A percentile compares a stretch with the other conserved stretches of the same genome.
Conservation (phyloP, 108 stramenopile species). For the Cylindrotheca fusiformis region DNA sequence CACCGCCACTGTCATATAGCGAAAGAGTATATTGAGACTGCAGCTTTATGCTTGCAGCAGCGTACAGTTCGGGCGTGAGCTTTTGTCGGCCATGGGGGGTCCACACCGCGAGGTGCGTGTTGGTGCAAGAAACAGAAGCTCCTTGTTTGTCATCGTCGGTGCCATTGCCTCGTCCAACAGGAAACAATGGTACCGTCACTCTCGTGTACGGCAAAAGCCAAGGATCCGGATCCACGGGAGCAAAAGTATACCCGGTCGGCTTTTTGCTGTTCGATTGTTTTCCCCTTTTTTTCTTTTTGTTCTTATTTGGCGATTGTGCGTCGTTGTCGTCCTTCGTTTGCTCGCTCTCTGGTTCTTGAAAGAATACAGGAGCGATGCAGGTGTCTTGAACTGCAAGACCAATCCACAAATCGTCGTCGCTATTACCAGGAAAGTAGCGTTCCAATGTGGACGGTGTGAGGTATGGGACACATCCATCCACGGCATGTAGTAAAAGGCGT, state of each 20-base stretch:
- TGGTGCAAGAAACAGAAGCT: slow-evolving; percentile 33
- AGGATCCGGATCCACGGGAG: slow-evolving; percentile 33
- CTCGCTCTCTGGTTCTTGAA: background rate
- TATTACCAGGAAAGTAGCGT: slow-evolving; percentile 49
- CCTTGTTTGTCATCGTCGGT: slow-evolving; percentile 11
- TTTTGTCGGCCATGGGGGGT: slow-evolving; percentile 76
- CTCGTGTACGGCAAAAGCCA: slow-evolving; percentile 51
- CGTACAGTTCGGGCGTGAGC: slow-evolving; percentile 52
- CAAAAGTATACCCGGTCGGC: slow-evolving; percentile 63
- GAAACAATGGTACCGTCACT: slow-evolving; percentile 67
- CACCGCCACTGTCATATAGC: slow-evolving; percentile 30
- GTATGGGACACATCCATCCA: slow-evolving; percentile 72
- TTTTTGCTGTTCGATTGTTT: slow-evolving; percentile 5
- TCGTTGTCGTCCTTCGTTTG: slow-evolving; percentile 15
- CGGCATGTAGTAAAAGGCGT: slow-evolving; percentile 64
- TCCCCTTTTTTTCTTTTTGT: slow-evolving; percentile 18
- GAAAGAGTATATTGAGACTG: slow-evolving; percentile 26
- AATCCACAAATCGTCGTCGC: slow-evolving; percentile 39
- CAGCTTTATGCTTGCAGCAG: slow-evolving; percentile 34
- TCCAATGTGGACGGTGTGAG: slow-evolving; percentile 57
- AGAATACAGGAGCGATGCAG: slow-evolving; percentile 52
- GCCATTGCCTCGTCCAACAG: slow-evolving; percentile 11
- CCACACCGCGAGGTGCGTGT: slow-evolving; percentile 48
- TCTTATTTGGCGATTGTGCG: slow-evolving; percentile 23
- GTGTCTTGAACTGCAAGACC: slow-evolving; percentile 75